Evolutionary conservation across 2,329 filamentous ascomycete genomes (phyloP).

Genomic region (Pezicula neosporulosa): DNA sequence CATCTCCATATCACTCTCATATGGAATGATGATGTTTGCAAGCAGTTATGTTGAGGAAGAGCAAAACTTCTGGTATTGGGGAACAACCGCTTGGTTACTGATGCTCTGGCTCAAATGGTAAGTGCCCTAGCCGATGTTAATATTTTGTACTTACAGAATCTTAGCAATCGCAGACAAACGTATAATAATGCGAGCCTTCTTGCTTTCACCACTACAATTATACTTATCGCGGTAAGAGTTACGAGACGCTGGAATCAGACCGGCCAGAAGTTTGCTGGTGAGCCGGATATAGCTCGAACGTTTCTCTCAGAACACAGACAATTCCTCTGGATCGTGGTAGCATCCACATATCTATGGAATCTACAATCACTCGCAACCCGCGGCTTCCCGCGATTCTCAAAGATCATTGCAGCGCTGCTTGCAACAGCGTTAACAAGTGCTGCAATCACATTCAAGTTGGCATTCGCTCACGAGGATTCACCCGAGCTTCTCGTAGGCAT

Average conservation of each 20-base stretch:
- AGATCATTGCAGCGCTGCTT: constrained; percentile 23
- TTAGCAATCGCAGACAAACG: constrained; percentile 18
- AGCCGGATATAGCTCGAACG: constrained; percentile 75
- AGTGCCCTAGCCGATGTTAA: not conserved
- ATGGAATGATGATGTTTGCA: constrained; percentile 92
- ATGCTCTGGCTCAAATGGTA: constrained; percentile 46
- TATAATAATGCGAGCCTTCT: constrained; percentile 9
- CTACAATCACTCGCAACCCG: constrained; percentile 19
- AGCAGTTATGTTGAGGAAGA: constrained; percentile 98
- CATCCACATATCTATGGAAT: constrained; percentile 61
- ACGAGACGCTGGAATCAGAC: constrained; percentile 91
- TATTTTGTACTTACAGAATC: constrained; percentile 11
- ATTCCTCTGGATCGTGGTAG: constrained; percentile 72
- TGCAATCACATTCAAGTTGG: constrained; percentile 82
- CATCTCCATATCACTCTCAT: constrained; percentile 52
- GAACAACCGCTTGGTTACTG: constrained; percentile 65
- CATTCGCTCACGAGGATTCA: constrained; percentile 83
- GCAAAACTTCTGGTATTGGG: constrained; percentile 98
- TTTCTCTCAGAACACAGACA: constrained; percentile 62
- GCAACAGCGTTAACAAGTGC: constrained; percentile 42
- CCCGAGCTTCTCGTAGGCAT: constrained; percentile 67
- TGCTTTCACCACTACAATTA: constrained; percentile 31
- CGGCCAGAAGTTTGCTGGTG: constrained; percentile 92
- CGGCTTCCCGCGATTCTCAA: constrained; percentile 24
- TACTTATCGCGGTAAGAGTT: constrained; percentile 63